phyloP scores from a whole-genome alignment of 176 grass and related monocot genomes.

The Oropetium thomaeum region DNA sequence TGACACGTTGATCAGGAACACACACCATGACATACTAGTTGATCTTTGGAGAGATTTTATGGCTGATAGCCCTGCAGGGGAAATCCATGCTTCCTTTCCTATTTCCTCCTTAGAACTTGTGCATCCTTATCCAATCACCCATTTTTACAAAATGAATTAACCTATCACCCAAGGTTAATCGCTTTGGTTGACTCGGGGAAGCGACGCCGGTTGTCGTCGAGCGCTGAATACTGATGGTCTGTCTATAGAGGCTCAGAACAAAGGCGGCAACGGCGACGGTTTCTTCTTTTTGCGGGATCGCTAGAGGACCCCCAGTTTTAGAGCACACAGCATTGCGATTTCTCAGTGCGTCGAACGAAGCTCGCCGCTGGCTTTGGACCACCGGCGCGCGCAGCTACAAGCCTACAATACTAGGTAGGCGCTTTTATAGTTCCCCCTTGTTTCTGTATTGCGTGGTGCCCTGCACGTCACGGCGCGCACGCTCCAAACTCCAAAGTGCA shows the following conservation, averaged over 20 bases:
- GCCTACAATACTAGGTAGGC: slow-evolving; percentile 1
- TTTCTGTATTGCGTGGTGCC: neutral
- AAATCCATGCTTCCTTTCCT: no score
- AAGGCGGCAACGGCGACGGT: neutral
- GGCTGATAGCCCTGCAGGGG: no score
- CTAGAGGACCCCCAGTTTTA: neutral
- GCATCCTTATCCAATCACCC: neutral
- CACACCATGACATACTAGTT: no score
- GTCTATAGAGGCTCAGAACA: neutral
- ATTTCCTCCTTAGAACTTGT: no score
- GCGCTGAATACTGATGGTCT: neutral
- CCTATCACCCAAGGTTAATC: neutral
- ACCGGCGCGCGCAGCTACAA: no score
- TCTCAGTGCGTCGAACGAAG: no score
- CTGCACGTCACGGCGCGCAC: slow-evolving; percentile 15
- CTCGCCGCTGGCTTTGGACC: slow-evolving; percentile 22
- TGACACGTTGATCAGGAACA: neutral
- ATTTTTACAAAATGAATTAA: no score
- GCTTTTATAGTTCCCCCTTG: neutral
- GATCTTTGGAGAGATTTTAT: no score
- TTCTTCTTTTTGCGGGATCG: neutral
- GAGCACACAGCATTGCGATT: neutral
- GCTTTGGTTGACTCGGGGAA: neutral
- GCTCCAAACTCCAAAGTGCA: no score
- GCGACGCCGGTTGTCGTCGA: neutral